Base-by-base conservation (phyloP, 2,329 filamentous ascomycete species). In the Cephalotrichum gorgonifer region DNA sequence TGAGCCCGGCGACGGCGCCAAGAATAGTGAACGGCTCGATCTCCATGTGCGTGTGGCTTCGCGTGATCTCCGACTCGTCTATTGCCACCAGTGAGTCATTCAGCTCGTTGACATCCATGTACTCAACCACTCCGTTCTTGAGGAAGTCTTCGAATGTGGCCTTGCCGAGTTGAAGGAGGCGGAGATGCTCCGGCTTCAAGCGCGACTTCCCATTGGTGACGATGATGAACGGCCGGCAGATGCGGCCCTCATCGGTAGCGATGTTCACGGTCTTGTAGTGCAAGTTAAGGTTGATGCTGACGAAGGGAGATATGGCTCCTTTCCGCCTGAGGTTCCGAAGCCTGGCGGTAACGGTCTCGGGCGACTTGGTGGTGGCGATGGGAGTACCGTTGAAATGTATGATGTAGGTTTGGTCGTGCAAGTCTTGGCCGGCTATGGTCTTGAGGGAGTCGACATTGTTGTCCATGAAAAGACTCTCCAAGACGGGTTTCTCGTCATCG, bases 1-100 rank as follows among this genome's bases (percentile, higher is more conserved):
- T 98, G 33, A 98, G 74, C 41, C 93, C 93, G 35, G 93, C 93
- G 25, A 98, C 93, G 43, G 93, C 93, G 25, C 93, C 93, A 14
- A 98, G 78, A 45, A 98, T 85, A 2, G 93, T 98, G 62, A 98
- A 98, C 0, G 94, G 94, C 63, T 98, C 93, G 53, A 98, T 97
- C 66, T 98, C 93, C 52, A 97, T 73, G 68, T 98, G 94, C 0
- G 93, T 98, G 0, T 89, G 94, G 48, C 83, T 81, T 53, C 82
- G 78, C 17, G 81, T 85, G 55, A 97, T 88, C 52, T 95, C 84
- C 22, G 82, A 76, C 61, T 97, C 91, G 58, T 90, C 90, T 17
- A 96, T 79, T 4, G 91, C 87, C 55, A 98, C 94, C 49, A 95
- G 84, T 0, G 89, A 86, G 58, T 98, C 93, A 60, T 98, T 95